Percentiles rank a stretch among this genome's conserved stretches.
phyloP scores from a whole-genome alignment of 2,329 filamentous ascomycete genomes.

The Tolypocladium tropicale region DNA sequence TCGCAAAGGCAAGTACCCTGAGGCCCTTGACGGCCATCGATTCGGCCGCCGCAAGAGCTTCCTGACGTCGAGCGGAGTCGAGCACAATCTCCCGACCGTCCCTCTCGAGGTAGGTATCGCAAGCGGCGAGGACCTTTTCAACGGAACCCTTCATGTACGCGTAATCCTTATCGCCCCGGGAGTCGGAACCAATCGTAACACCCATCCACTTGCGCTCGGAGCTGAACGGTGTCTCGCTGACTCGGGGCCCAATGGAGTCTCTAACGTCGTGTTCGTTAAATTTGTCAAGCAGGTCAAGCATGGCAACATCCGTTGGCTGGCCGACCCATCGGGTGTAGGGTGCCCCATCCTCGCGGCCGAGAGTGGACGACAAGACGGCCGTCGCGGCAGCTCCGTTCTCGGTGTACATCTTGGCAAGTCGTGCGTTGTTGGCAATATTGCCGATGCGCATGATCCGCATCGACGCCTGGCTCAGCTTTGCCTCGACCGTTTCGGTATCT shows the following conservation, averaged over 20 bases:
- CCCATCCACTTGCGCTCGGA: slow-evolving; percentile 99
- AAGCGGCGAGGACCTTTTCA: slow-evolving; percentile 75
- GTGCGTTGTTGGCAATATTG: slow-evolving; percentile 92
- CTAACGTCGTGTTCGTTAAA: slow-evolving; percentile 89
- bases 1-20: slow-evolving; percentile 86
- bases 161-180: slow-evolving; percentile 57
- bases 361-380: slow-evolving; percentile 77
- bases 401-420: slow-evolving; percentile 63
- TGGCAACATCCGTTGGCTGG: slow-evolving; percentile 94
- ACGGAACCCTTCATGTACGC: slow-evolving; percentile 95
- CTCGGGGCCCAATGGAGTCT: slow-evolving; percentile 70
- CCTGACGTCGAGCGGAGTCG: slow-evolving; percentile 63
- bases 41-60: slow-evolving; percentile 71
- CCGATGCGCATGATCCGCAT: slow-evolving; percentile 79
- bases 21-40: slow-evolving; percentile 82
- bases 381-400: slow-evolving; percentile 57
- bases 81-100: slow-evolving; percentile 81
- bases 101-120: slow-evolving; percentile 79
- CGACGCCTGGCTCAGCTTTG: slow-evolving; percentile 60
- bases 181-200: slow-evolving; percentile 63
- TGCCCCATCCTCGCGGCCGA: slow-evolving; percentile 47
- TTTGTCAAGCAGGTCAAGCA: slow-evolving; percentile 82
- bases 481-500: slow-evolving; percentile 43
- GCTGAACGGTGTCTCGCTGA: slow-evolving; percentile 86
- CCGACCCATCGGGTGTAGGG: slow-evolving; percentile 86